Conservation (phyloP, 2,329 filamentous ascomycete species). For the Paecilomyces sp. region DNA sequence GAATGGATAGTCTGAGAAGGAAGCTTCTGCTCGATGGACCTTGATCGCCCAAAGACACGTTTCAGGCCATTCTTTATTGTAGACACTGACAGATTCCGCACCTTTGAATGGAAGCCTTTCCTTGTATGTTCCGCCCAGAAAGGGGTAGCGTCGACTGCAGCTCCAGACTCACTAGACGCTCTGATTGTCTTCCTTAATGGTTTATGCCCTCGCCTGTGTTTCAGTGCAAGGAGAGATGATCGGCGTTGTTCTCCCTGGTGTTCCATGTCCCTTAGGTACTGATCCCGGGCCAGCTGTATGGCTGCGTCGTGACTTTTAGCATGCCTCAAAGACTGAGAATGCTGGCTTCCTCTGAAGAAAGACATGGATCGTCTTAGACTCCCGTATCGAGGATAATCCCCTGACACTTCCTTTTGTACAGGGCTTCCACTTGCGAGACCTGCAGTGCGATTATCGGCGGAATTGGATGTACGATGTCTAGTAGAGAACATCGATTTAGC, state of each 20-base stretch:
- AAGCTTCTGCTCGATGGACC: constrained; percentile 10
- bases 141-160: constrained; percentile 7
- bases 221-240: constrained; percentile 15
- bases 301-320: constrained; percentile 30
- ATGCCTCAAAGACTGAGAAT: constrained; percentile 12
- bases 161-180: constrained; percentile 15
- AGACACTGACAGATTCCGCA: constrained; percentile 33
- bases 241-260: constrained; percentile 10
- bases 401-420: background rate
- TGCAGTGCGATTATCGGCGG: constrained; percentile 9
- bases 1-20: constrained; percentile 17
- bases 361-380: constrained; percentile 36
- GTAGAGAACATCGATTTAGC: constrained; percentile 43
- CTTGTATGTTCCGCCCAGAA: constrained; percentile 3
- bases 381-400: constrained; percentile 7
- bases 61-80: constrained; percentile 34
- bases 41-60: constrained; percentile 31
- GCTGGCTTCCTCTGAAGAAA: constrained; percentile 27
- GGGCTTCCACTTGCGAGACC: constrained; percentile 2
- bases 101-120: constrained; percentile 14
- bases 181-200: constrained; percentile 32
- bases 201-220: constrained; percentile 22
- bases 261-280: constrained; percentile 25
- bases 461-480: constrained; percentile 21
- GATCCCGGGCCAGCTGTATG: constrained; percentile 33